A percentile compares a stretch with the other conserved stretches of the same genome.
phyloP scores from a whole-genome alignment of 805 yeast species.

The Grigorovia jiainica region DNA sequence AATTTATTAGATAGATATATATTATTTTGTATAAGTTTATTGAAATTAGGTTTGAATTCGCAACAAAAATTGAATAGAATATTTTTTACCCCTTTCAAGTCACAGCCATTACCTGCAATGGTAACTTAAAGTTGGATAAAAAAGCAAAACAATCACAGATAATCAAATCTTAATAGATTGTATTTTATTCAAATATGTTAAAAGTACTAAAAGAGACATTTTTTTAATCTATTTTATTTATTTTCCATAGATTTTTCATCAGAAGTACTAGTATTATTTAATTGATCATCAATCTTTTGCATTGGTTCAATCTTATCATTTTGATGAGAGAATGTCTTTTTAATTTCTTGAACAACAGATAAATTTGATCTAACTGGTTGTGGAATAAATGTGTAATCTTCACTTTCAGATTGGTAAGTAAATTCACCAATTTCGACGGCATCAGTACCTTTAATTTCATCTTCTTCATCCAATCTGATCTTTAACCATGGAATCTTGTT shows the following conservation, averaged over 20 bases:
- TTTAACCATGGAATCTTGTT: constrained; percentile 73
- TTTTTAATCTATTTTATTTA: too few species aligned
- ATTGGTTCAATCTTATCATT: constrained; percentile 28
- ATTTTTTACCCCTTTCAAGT: too few species aligned
- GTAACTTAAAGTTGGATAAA: too few species aligned
- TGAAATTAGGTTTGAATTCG: too few species aligned
- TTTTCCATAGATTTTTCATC: constrained; percentile 2
- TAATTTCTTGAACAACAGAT: constrained; percentile 13
- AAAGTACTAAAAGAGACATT: too few species aligned
- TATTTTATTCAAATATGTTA: too few species aligned
- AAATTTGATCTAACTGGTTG: constrained; percentile 65
- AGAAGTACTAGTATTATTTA: constrained; percentile 1
- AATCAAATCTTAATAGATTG: too few species aligned
- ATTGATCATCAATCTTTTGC: constrained; percentile 1
- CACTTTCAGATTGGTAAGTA: constrained; percentile 46
- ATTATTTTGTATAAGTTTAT: too few species aligned
- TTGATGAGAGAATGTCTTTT: constrained; percentile 10
- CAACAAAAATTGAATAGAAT: too few species aligned
- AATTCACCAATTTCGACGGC: constrained; percentile 85
- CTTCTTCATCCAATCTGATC: constrained; percentile 76
- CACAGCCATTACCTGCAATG: too few species aligned
- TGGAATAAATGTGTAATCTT: constrained; percentile 57
- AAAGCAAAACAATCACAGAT: too few species aligned
- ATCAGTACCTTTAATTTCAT: constrained; percentile 84
- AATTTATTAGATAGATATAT: too few species aligned